A percentile compares a stretch with the other conserved stretches of the same genome.
Evolutionary conservation across 2,329 filamentous ascomycete species (phyloP).

Genomic region (Pseudogymnoascus sp.): DNA sequence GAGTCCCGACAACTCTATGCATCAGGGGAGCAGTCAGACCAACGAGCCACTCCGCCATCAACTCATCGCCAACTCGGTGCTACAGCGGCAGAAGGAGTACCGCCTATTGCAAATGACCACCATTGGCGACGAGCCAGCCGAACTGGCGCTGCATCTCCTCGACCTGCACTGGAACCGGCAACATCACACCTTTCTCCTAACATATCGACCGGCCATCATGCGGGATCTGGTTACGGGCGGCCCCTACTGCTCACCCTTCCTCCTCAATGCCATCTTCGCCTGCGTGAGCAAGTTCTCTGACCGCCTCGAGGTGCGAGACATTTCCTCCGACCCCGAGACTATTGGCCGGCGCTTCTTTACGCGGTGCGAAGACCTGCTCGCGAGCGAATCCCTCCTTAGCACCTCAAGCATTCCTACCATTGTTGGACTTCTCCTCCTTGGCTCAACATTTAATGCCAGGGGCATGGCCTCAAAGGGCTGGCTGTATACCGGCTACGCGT

Average conservation of each 20-base stretch:
- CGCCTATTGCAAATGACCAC: slow-evolving; percentile 19
- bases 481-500: slow-evolving; percentile 35
- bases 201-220: slow-evolving; percentile 35
- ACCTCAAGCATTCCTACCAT: slow-evolving; percentile 24
- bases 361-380: slow-evolving; percentile 22
- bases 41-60: slow-evolving; percentile 7
- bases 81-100: slow-evolving; percentile 13
- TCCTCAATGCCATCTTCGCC: slow-evolving; percentile 33
- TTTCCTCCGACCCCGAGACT: slow-evolving; percentile 17
- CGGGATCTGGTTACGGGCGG: slow-evolving; percentile 29
- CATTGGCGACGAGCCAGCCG: slow-evolving; percentile 23
- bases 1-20: slow-evolving; percentile 1
- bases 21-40: background rate
- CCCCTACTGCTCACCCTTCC: slow-evolving; percentile 31
- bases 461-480: slow-evolving; percentile 26
- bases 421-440: slow-evolving; percentile 23
- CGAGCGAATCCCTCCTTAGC: slow-evolving; percentile 16
- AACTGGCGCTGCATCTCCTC: slow-evolving; percentile 32
- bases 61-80: slow-evolving; percentile 15
- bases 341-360: slow-evolving; percentile 21
- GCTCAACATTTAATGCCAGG: slow-evolving; percentile 22
- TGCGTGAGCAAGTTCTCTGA: slow-evolving; percentile 25
- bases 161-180: slow-evolving; percentile 35
- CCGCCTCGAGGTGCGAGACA: slow-evolving; percentile 19
- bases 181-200: slow-evolving; percentile 32